Percentiles rank a stretch among this genome's conserved stretches.
phyloP scores from a whole-genome alignment of 1,284 basidiomycete species.

The Apiotrichum veenhuisii region DNA sequence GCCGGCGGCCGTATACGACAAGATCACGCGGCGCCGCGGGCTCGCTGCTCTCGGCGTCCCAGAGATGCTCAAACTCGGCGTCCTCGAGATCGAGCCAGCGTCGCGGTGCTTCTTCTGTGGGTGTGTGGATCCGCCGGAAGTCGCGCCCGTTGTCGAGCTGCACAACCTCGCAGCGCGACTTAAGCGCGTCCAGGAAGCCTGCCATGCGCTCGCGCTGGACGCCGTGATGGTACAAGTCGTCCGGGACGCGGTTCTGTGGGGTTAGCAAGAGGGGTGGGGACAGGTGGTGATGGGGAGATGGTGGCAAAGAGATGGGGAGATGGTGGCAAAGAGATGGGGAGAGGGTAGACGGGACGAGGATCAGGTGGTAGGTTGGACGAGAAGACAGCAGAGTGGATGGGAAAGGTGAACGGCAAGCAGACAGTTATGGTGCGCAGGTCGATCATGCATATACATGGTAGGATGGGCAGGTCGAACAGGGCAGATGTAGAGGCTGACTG shows the following conservation, averaged over 20 bases:
- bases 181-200: conserved; percentile 62
- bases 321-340: too few relatives aligned
- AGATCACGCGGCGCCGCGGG: conserved; percentile 32
- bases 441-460: too few relatives aligned
- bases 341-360: too few relatives aligned
- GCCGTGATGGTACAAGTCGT: conserved; percentile 66
- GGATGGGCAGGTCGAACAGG: too few relatives aligned
- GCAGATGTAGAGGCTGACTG: too few relatives aligned
- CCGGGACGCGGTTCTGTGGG: conserved; percentile 63
- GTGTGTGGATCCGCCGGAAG: conserved; percentile 40
- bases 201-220: conserved; percentile 63
- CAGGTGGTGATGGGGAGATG: too few relatives aligned
- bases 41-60: conserved; percentile 15
- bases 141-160: conserved; percentile 56
- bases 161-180: conserved; percentile 61
- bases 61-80: conserved; percentile 38
- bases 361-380: too few relatives aligned
- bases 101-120: conserved; percentile 1
- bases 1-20: conserved; percentile 55
- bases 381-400: too few relatives aligned
- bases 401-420: too few relatives aligned
- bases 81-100: conserved; percentile 31
- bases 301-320: too few relatives aligned
- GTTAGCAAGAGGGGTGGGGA: too few relatives aligned
- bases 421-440: too few relatives aligned